Evolutionary conservation across 2,329 filamentous ascomycete species (phyloP).

Genomic region (Alternaria angustiovoidea): DNA sequence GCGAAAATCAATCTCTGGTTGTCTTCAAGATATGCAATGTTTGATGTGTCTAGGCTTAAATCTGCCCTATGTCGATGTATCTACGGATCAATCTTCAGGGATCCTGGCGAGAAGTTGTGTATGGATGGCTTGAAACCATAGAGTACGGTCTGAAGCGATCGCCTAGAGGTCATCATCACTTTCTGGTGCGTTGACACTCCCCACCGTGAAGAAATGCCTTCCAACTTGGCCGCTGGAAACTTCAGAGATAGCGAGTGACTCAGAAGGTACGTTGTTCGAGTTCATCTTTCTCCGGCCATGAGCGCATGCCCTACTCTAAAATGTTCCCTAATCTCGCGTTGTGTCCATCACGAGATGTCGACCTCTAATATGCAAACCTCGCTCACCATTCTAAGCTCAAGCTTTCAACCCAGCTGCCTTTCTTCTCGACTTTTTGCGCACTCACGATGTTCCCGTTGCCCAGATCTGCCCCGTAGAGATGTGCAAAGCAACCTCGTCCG

Average conservation of each 20-base stretch:
- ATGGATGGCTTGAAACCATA: not conserved
- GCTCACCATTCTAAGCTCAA: slow-evolving; percentile 46
- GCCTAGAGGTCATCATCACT: not conserved
- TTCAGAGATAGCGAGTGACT: not conserved
- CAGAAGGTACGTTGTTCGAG: not conserved
- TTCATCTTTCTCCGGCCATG: not conserved
- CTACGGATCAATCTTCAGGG: too few relatives aligned
- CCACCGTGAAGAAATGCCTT: too few relatives aligned
- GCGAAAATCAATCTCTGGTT: not conserved
- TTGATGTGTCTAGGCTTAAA: not conserved
- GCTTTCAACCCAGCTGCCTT: slow-evolving; percentile 58
- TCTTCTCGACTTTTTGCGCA: slow-evolving; percentile 57
- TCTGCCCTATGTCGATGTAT: too few relatives aligned
- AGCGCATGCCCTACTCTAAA: not conserved
- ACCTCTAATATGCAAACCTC: not conserved
- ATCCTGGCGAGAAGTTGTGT: too few relatives aligned
- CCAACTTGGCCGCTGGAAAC: too few relatives aligned
- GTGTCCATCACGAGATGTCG: not conserved
- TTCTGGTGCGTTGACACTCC: not conserved
- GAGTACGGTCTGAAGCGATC: not conserved
- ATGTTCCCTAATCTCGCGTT: not conserved
- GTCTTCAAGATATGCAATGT: not conserved
- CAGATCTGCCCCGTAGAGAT: slow-evolving; percentile 65
- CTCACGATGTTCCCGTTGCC: slow-evolving; percentile 62
- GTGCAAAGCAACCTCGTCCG: slow-evolving; percentile 61